Conservation (phyloP, 1,139 yeast genomes). For the Taphrina betulina region DNA sequence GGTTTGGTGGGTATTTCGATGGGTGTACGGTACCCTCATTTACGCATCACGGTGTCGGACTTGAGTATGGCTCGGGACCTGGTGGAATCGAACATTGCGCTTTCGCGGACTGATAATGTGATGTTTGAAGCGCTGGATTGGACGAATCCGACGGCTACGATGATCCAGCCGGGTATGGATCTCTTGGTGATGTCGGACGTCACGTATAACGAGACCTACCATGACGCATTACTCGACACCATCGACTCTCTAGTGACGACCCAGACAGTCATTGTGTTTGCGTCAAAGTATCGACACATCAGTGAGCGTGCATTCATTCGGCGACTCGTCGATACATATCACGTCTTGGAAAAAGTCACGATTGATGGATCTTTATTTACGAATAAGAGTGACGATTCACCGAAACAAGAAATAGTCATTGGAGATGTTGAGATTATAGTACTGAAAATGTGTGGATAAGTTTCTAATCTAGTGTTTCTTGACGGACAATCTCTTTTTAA, state of each 20-base stretch:
- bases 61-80: slow-evolving; percentile 9
- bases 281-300: slow-evolving; percentile 24
- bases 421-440: slow-evolving; percentile 23
- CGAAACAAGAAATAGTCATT: neutral
- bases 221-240: slow-evolving; percentile 5
- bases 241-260: neutral
- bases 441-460: neutral
- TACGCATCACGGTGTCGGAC: slow-evolving; percentile 12
- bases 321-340: neutral
- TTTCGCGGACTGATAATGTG: neutral
- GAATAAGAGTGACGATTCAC: too few species aligned
- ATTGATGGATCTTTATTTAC: too few species aligned
- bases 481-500: slow-evolving; percentile 27
- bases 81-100: neutral
- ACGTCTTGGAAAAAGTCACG: too few species aligned
- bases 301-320: slow-evolving; percentile 13
- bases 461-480: slow-evolving; percentile 2
- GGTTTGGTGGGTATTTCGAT: slow-evolving; percentile 17
- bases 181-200: slow-evolving; percentile 25
- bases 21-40: neutral
- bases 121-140: slow-evolving; percentile 16
- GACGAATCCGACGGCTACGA: neutral
- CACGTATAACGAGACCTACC: slow-evolving; percentile 22
- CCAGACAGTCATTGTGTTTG: slow-evolving; percentile 1
- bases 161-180: neutral